Evolutionary conservation across 1,284 basidiomycete genomes (phyloP).

Genomic region (Apiotrichum sp.): DNA sequence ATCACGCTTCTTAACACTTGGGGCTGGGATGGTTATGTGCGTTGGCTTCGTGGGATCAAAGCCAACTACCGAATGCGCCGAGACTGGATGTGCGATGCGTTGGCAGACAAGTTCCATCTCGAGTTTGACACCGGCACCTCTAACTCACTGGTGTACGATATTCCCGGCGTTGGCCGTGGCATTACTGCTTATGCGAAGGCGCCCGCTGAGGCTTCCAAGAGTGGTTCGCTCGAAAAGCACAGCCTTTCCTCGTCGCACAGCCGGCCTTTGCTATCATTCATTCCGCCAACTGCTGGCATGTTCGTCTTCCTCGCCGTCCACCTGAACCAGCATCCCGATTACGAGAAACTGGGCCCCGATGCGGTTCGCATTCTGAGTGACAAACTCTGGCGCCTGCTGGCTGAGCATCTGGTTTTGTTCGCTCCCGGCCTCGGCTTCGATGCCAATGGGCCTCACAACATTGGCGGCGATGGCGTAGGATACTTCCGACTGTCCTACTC

Average conservation of each 20-base stretch:
- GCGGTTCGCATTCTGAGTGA: conserved; percentile 30
- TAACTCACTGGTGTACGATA: conserved; percentile 20
- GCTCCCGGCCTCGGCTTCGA: conserved; percentile 44
- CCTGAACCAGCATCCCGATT: conserved; percentile 57
- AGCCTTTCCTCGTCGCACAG: conserved; percentile 19
- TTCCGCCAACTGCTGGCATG: conserved; percentile 57
- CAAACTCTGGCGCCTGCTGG: conserved; percentile 41
- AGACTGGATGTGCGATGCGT: conserved; percentile 45
- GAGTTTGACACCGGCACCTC: conserved; percentile 28
- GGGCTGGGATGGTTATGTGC: conserved; percentile 63
- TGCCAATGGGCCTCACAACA: conserved; percentile 36
- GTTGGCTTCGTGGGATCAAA: conserved; percentile 63
- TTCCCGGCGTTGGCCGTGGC: conserved; percentile 10
- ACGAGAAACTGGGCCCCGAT: conserved; percentile 33
- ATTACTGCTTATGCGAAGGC: conserved; percentile 22
- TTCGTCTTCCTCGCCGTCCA: conserved; percentile 59
- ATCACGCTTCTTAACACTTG: conserved; percentile 60
- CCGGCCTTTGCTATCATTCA: conserved; percentile 56
- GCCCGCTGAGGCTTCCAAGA: neutral
- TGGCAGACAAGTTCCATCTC: conserved; percentile 44
- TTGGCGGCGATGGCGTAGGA: conserved; percentile 40
- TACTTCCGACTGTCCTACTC: conserved; percentile 46
- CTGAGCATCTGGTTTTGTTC: conserved; percentile 43
- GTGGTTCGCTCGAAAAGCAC: conserved; percentile 49
- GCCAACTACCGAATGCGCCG: conserved; percentile 44